Base-by-base conservation (phyloP, 169 alveolate species). In the Cryptosporidium viatorum region DNA sequence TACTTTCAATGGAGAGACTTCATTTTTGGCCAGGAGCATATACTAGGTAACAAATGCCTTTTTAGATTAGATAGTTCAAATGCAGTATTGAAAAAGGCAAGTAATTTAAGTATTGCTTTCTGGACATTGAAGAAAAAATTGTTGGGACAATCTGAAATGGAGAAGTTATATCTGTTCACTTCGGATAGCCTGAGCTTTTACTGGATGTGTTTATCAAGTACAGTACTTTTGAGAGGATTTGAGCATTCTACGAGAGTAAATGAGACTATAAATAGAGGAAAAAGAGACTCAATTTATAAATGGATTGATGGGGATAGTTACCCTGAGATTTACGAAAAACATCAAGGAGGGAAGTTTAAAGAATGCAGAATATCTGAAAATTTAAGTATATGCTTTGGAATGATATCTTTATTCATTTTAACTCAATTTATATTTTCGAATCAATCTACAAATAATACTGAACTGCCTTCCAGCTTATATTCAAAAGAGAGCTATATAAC, bases 121-220 rank as follows among this genome's bases (percentile, higher is more conserved):
- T 74, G 86, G 86, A 55, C 60, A 12, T 41, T 58, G 55, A 74
- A 74, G 55, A 74, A 26, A 29, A 74, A 70, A 21, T 23, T 74
- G 9, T 35, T 74, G 43, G 86, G 86, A 6, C 55, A 18, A 10
- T 50, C 16, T 3, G 71, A 74, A 26, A 18, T 74, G 35, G 73
- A 59, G 43, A 33, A 37, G 43, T 37, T 74, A 26, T 59, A 74
- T 58, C 52, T 55, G 10, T 74, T 74, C 18, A 37, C 71, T 35
- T 74, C 71, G 10, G 52, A 51, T 1, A 74, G 68, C 26, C 26
- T 74, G 39, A 52, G 16, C 4, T 29, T 74, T 21, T 74, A 74
- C 41, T 74, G 86, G 86, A 41, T n/a, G 39, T 3, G 26, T 12
- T 58, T 74, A 23, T 41, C 65, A 23, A 45, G 67, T 12, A 21